Percentiles rank a stretch among this genome's conserved stretches.
Evolutionary conservation across 129 eudicot genomes (phyloP).

Genomic region (Deinandra increscens): DNA sequence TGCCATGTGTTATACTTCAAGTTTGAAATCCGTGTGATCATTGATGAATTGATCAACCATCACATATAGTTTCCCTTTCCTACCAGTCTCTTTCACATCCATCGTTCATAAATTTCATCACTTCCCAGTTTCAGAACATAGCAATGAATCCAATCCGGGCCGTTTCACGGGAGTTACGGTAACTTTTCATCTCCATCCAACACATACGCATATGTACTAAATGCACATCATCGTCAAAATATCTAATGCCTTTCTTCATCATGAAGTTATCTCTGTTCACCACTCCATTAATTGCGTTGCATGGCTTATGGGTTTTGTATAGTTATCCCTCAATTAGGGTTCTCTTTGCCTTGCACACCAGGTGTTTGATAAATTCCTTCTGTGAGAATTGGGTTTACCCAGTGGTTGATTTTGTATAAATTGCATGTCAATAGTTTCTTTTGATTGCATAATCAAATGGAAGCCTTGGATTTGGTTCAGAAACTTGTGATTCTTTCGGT

Average conservation of each 20-base stretch:
- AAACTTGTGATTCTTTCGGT: slow-evolving; percentile 49
- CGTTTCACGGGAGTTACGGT: slow-evolving; percentile 48
- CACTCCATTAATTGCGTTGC: slow-evolving; percentile 32
- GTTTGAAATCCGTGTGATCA: slow-evolving; percentile 33
- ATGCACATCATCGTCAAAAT: slow-evolving; percentile 8
- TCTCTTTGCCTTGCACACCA: slow-evolving; percentile 40
- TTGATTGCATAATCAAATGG: slow-evolving; percentile 40
- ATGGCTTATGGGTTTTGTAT: slow-evolving; percentile 47
- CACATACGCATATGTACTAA: neutral
- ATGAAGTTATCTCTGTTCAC: slow-evolving; percentile 25
- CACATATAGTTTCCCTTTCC: neutral
- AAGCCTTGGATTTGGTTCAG: slow-evolving; percentile 43
- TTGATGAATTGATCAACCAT: slow-evolving; percentile 1
- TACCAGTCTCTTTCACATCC: neutral
- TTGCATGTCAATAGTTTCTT: slow-evolving; percentile 20
- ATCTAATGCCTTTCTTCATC: slow-evolving; percentile 24
- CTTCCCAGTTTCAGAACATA: slow-evolving; percentile 19
- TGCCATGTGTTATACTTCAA: slow-evolving; percentile 12
- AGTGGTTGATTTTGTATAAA: slow-evolving; percentile 20
- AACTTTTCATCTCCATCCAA: slow-evolving; percentile 30
- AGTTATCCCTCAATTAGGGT: slow-evolving; percentile 12
- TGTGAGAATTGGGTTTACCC: slow-evolving; percentile 15
- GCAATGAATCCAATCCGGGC: slow-evolving; percentile 28
- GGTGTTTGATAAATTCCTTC: slow-evolving; percentile 30
- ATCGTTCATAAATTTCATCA: slow-evolving; percentile 16